A percentile compares a stretch with the other conserved stretches of the same genome.
These are phyloP conservation scores for Leishmania major DNA, from an alignment of 208 protist species.

Conservation along the genomic window DNA sequence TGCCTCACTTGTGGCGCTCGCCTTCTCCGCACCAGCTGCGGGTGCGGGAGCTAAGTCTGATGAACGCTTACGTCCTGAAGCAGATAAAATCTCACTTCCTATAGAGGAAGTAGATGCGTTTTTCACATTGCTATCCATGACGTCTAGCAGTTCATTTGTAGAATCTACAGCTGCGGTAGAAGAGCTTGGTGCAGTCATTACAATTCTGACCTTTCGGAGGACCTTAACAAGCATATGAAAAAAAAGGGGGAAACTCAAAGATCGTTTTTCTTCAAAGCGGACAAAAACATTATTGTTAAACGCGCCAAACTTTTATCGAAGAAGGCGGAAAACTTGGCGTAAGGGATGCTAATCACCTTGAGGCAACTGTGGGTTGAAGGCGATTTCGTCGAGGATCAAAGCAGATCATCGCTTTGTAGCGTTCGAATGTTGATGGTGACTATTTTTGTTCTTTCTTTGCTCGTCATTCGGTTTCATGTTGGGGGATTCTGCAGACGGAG, in stretches of 20 bases:
- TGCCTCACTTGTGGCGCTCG: background rate
- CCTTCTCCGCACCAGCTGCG: background rate
- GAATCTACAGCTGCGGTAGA: slow-evolving; percentile 5
- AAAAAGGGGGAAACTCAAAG: background rate
- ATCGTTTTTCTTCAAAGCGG: background rate
- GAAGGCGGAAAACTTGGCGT: background rate
- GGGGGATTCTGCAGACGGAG: background rate
- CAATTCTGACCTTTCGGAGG: background rate
- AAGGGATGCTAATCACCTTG: background rate
- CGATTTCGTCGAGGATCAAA: background rate
- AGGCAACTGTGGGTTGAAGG: too few species aligned
- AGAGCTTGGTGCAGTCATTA: background rate
- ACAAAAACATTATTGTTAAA: background rate
- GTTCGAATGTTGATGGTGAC: too few species aligned
- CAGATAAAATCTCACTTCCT: background rate
- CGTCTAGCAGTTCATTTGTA: slow-evolving; percentile 5
- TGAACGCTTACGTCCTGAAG: background rate
- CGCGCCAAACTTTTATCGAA: background rate
- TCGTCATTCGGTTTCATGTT: background rate
- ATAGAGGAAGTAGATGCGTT: background rate
- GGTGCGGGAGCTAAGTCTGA: background rate
- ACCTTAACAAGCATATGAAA: background rate
- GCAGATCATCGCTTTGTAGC: background rate
- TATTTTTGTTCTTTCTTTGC: background rate
- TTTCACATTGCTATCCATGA: background rate